A percentile compares a stretch with the other conserved stretches of the same genome.
These are phyloP conservation scores for Clohesyomyces aquaticus DNA, from an alignment of 495 filamentous ascomycete genomes.

Conservation along the genomic window DNA sequence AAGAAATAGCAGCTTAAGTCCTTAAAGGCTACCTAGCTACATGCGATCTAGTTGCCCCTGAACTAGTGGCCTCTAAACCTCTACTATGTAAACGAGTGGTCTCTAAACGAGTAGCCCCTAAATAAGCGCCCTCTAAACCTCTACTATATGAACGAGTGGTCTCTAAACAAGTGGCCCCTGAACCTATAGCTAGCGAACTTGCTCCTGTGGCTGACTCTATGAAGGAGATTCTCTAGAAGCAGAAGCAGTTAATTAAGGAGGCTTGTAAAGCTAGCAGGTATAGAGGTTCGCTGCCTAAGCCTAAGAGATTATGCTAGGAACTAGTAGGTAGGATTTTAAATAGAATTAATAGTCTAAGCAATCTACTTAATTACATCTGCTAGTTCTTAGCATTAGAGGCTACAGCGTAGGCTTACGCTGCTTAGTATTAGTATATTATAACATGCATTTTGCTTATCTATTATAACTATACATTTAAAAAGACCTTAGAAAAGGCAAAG, in stretches of 20 bases:
- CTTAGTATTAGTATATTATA: not conserved
- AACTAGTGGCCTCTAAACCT: no score
- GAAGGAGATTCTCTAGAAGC: no score
- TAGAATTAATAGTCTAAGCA: not conserved
- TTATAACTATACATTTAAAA: not conserved
- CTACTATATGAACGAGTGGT: no score
- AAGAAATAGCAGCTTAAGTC: not conserved
- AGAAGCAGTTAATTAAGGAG: not conserved
- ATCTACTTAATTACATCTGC: not conserved
- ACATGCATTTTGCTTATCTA: not conserved
- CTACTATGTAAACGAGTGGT: no score
- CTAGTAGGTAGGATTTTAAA: not conserved
- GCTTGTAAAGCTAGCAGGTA: not conserved
- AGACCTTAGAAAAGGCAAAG: not conserved
- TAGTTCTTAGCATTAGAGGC: not conserved
- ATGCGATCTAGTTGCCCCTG: no score
- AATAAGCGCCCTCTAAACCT: no score
- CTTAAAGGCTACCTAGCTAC: not conserved
- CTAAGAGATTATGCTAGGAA: not conserved
- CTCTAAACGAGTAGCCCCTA: no score
- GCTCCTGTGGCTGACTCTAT: no score
- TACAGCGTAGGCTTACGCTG: not conserved
- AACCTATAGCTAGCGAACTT: no score
- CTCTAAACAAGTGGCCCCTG: no score
- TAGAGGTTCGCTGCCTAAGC: not conserved